Conservation (phyloP, 192 early-diverging fungal species). For the Phycomyces blakesleeanus region DNA sequence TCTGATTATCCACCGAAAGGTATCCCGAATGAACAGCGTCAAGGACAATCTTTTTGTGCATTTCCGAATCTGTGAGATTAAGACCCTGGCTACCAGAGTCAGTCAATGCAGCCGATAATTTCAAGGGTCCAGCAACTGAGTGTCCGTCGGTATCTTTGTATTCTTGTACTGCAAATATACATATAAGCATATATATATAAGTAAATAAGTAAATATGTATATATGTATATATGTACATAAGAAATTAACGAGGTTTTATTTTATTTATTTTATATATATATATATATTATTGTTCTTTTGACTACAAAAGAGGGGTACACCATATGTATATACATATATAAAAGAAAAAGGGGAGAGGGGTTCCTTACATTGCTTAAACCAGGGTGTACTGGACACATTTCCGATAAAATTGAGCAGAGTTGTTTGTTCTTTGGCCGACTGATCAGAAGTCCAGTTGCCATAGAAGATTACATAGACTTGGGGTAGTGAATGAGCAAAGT, state of each 20-base stretch:
- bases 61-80: conserved; percentile 15
- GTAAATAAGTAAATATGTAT: too few relatives aligned
- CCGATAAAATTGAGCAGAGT: conserved; percentile 26
- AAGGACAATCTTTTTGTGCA: conserved; percentile 26
- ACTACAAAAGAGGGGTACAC: background rate
- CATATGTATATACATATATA: too few relatives aligned
- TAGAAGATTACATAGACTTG: conserved; percentile 38
- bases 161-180: conserved; percentile 18
- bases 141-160: conserved; percentile 28
- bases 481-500: background rate
- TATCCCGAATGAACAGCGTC: conserved; percentile 34
- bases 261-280: too few relatives aligned
- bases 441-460: conserved; percentile 27
- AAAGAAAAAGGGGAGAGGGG: too few relatives aligned
- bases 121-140: conserved; percentile 33
- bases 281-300: background rate
- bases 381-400: conserved; percentile 22
- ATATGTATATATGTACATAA: too few relatives aligned
- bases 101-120: conserved; percentile 28
- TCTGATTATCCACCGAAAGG: conserved; percentile 18
- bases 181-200: background rate
- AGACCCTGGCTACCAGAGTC: conserved; percentile 25
- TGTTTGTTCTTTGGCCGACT: conserved; percentile 14
- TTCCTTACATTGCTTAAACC: conserved; percentile 28
- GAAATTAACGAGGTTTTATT: too few relatives aligned